phyloP scores from a whole-genome alignment of 805 yeast species.

The Wickerhamomyces bovis region DNA sequence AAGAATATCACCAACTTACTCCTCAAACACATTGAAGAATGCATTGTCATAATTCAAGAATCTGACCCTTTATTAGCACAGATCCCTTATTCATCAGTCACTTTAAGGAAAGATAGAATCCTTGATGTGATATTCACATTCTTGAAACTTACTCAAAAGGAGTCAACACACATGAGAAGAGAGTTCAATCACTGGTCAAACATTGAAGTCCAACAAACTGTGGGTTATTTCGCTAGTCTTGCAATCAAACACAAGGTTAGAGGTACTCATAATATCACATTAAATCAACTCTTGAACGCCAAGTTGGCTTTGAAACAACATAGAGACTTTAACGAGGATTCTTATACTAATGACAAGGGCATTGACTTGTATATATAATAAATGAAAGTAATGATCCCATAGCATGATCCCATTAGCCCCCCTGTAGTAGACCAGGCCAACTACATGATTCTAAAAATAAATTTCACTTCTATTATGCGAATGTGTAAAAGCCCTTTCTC shows the following conservation, averaged over 20 bases:
- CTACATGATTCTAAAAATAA: background rate
- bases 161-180: conserved; percentile 11
- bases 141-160: conserved; percentile 13
- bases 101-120: conserved; percentile 29
- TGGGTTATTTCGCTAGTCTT: conserved; percentile 15
- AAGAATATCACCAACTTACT: conserved; percentile 30
- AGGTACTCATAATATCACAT: conserved; percentile 9
- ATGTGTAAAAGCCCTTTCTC: background rate
- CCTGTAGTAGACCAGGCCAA: background rate
- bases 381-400: background rate
- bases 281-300: conserved; percentile 16
- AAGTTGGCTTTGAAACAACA: conserved; percentile 8
- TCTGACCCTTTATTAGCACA: conserved; percentile 12
- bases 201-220: conserved; percentile 13
- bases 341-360: background rate
- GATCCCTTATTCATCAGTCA: conserved; percentile 20
- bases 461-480: background rate
- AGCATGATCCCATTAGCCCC: too few species aligned
- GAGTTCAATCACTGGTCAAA: conserved; percentile 6
- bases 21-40: conserved; percentile 42
- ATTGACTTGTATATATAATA: background rate
- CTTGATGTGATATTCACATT: conserved; percentile 28
- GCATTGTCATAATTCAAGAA: conserved; percentile 33
- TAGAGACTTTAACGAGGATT: conserved; percentile 3
- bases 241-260: conserved; percentile 12